A percentile compares a stretch with the other conserved stretches of the same genome.
These are phyloP conservation scores for Yamadazyma jaroonii DNA, from an alignment of 1,139 yeast species.

Conservation along the genomic window DNA sequence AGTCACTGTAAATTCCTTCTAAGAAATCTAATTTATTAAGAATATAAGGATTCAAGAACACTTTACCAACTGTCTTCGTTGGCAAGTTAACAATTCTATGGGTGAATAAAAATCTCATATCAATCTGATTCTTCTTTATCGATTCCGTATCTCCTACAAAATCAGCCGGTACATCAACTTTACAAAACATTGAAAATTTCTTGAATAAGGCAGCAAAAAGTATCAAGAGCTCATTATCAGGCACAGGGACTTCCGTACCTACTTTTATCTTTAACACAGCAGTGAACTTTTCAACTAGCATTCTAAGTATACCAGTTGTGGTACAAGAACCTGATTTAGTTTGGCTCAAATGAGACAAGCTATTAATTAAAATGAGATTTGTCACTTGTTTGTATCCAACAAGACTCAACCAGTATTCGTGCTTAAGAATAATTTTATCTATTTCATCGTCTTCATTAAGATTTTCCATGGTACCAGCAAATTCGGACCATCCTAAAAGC, in stretches of 20 bases:
- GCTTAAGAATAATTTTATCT: constrained; percentile 16
- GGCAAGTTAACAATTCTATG: constrained; percentile 4
- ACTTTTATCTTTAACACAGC: neutral
- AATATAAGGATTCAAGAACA: constrained; percentile 11
- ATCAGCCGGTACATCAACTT: constrained; percentile 12
- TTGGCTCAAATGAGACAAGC: constrained; percentile 13
- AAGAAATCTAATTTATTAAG: constrained; percentile 5
- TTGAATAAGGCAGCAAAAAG: constrained; percentile 22
- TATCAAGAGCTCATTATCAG: constrained; percentile 19
- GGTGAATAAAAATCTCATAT: constrained; percentile 11
- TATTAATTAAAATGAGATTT: constrained; percentile 20
- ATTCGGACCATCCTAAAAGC: constrained; percentile 10
- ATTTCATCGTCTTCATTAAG: constrained; percentile 6
- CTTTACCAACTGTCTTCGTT: constrained; percentile 8
- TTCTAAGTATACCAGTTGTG: neutral
- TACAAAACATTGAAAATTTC: constrained; percentile 20
- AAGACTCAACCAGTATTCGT: constrained; percentile 17
- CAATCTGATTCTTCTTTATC: neutral
- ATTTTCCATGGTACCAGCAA: constrained; percentile 5
- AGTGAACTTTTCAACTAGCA: neutral
- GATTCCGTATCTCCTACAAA: constrained; percentile 6
- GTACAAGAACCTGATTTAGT: neutral
- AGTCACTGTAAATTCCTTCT: constrained; percentile 5
- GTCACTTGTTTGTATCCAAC: constrained; percentile 19
- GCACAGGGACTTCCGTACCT: constrained; percentile 1